A percentile compares a stretch with the other conserved stretches of the same genome.
phyloP scores from a whole-genome alignment of 139 green algal species.

The Volvox africanus region DNA sequence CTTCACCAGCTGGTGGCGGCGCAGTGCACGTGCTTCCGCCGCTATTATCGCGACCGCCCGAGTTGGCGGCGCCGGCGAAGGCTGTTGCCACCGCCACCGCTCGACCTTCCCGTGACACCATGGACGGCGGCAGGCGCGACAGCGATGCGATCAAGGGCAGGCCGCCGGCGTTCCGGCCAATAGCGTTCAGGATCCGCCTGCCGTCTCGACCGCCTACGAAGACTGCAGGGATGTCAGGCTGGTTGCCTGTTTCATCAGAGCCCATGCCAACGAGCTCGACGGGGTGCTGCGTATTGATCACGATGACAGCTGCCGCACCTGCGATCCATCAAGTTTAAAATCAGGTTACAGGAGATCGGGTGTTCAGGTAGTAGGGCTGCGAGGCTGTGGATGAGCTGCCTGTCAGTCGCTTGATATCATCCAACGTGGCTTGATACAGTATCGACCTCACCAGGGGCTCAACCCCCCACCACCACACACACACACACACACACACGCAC shows the following conservation, averaged over 20 bases:
- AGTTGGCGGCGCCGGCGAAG: background rate
- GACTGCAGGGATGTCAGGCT: slow-evolving; percentile 50
- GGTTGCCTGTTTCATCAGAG: slow-evolving; percentile 21
- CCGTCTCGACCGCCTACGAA: slow-evolving; percentile 26
- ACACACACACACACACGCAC: too few species aligned
- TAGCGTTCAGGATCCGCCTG: slow-evolving; percentile 9
- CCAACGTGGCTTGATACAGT: too few species aligned
- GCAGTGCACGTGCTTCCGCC: background rate
- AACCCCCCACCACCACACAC: too few species aligned
- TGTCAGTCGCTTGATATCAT: too few species aligned
- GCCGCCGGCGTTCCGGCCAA: background rate
- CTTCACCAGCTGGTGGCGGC: background rate
- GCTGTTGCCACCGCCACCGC: background rate
- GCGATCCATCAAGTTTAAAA: background rate
- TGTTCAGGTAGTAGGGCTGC: too few species aligned
- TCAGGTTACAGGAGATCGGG: too few species aligned
- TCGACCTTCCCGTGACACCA: background rate
- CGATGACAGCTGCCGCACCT: slow-evolving; percentile 60
- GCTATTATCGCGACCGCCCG: background rate
- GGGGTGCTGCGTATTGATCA: slow-evolving; percentile 59
- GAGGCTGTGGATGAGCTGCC: too few species aligned
- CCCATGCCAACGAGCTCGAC: slow-evolving; percentile 54
- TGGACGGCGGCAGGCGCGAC: background rate
- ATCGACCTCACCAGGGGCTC: too few species aligned
- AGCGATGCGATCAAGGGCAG: background rate